phyloP scores from a whole-genome alignment of 2,329 filamentous ascomycete species.

The Colletotrichum gloeosporioides region DNA sequence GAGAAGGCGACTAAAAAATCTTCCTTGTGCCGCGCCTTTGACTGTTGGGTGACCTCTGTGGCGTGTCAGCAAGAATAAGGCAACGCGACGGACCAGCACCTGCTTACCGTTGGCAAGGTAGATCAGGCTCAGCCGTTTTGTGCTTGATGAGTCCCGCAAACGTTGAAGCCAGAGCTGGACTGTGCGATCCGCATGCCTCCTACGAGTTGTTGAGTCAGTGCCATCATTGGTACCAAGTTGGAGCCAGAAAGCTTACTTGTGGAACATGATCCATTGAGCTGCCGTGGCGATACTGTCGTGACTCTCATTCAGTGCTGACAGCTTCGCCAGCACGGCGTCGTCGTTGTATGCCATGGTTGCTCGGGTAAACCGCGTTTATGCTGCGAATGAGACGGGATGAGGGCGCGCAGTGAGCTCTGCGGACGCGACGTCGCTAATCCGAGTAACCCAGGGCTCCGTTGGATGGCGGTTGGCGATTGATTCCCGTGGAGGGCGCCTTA shows the following conservation, averaged over 20 bases:
- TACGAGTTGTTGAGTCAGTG: slow-evolving; percentile 39
- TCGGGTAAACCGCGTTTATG: background rate
- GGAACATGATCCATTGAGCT: slow-evolving; percentile 99
- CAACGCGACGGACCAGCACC: background rate
- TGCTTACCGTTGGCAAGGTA: slow-evolving; percentile 90
- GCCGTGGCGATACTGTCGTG: slow-evolving; percentile 97
- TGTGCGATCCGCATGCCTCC: slow-evolving; percentile 90
- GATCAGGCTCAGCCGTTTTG: slow-evolving; percentile 87
- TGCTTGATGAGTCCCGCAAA: slow-evolving; percentile 83
- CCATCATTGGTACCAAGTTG: background rate
- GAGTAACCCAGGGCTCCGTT: background rate
- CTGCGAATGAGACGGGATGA: background rate
- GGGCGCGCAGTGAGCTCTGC: background rate
- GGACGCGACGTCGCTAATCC: background rate
- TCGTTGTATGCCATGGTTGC: slow-evolving; percentile 88
- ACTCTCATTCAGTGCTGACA: slow-evolving; percentile 94
- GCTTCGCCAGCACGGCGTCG: slow-evolving; percentile 92
- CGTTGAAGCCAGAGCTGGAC: slow-evolving; percentile 91
- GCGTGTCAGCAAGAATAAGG: background rate
- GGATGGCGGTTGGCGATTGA: background rate
- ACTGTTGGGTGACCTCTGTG: slow-evolving; percentile 95
- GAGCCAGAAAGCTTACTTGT: slow-evolving; percentile 49
- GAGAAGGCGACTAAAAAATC: slow-evolving; percentile 94
- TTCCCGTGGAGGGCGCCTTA: background rate
- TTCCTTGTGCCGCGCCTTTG: slow-evolving; percentile 87